A percentile compares a stretch with the other conserved stretches of the same genome.
Evolutionary conservation across 192 early-diverging fungal species (phyloP).

Genomic region (Kickxella alabastrina): DNA sequence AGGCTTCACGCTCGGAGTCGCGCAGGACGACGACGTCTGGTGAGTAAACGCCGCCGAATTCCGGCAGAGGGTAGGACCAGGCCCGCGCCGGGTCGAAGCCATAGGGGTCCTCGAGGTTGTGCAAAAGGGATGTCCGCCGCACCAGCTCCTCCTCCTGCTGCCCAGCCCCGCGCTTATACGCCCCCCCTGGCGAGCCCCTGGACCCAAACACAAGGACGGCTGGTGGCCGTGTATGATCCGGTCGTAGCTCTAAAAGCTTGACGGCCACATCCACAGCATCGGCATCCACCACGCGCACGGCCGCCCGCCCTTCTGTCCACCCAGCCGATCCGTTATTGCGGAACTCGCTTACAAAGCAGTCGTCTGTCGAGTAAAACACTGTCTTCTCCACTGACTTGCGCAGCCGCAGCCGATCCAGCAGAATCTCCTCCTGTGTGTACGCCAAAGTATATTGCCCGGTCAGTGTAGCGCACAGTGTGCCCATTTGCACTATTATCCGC

Average conservation of each 20-base stretch:
- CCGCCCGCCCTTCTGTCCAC: slow-evolving; percentile 48
- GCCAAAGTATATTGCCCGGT: slow-evolving; percentile 45
- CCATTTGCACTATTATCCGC: slow-evolving; percentile 50
- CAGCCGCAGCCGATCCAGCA: slow-evolving; percentile 38
- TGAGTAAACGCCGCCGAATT: slow-evolving; percentile 52
- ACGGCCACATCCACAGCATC: slow-evolving; percentile 36
- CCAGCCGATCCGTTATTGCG: slow-evolving; percentile 50
- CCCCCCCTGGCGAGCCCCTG: slow-evolving; percentile 49
- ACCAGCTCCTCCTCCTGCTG: slow-evolving; percentile 50
- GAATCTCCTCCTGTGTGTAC: slow-evolving; percentile 41
- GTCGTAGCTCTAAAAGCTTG: slow-evolving; percentile 38
- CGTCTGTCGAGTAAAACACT: slow-evolving; percentile 37
- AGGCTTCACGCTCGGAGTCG: slow-evolving; percentile 47
- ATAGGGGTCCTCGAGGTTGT: slow-evolving; percentile 50
- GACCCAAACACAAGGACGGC: slow-evolving; percentile 45
- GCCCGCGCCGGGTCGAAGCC: slow-evolving; percentile 40
- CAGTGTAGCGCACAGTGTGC: slow-evolving; percentile 42
- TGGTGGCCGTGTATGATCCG: slow-evolving; percentile 41
- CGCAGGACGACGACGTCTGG: slow-evolving; percentile 47
- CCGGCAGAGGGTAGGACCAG: slow-evolving; percentile 49
- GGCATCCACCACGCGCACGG: slow-evolving; percentile 41
- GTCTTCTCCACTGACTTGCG: slow-evolving; percentile 38
- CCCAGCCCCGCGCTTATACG: slow-evolving; percentile 48
- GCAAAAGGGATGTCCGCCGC: slow-evolving; percentile 44
- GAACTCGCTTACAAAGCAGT: slow-evolving; percentile 46